A percentile compares a stretch with the other conserved stretches of the same genome.
phyloP scores from a whole-genome alignment of 192 early-diverging fungal genomes.

The Ambispora gerdemannii region DNA sequence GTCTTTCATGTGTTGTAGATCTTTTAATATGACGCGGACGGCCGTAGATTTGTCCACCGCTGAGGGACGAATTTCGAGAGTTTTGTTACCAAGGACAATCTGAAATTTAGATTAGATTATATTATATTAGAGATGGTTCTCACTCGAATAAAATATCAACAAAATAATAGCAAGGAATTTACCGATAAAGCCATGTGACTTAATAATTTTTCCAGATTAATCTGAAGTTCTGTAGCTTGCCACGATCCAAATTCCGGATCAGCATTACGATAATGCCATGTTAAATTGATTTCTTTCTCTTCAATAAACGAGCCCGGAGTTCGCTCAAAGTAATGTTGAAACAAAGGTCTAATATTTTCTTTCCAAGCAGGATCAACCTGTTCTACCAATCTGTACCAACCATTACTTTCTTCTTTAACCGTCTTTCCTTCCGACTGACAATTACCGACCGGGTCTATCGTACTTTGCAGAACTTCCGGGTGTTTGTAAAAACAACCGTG shows the following conservation, averaged over 20 bases:
- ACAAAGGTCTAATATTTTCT: slow-evolving; percentile 86
- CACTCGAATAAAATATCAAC: slow-evolving; percentile 18
- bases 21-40: slow-evolving; percentile 81
- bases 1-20: slow-evolving; percentile 45
- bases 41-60: slow-evolving; percentile 90
- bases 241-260: slow-evolving; percentile 93
- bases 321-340: slow-evolving; percentile 96
- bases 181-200: slow-evolving; percentile 88
- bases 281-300: slow-evolving; percentile 97
- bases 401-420: slow-evolving; percentile 57
- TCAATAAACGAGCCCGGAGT: slow-evolving; percentile 98
- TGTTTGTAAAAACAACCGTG: slow-evolving; percentile 99
- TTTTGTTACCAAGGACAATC: slow-evolving; percentile 96
- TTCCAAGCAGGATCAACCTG: slow-evolving; percentile 90
- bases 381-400: slow-evolving; percentile 88
- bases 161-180: slow-evolving; percentile 10
- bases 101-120: slow-evolving; percentile 30
- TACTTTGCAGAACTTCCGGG: slow-evolving; percentile 62
- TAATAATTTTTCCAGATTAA: slow-evolving; percentile 94
- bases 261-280: slow-evolving; percentile 97
- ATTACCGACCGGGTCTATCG: slow-evolving; percentile 49
- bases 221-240: slow-evolving; percentile 97
- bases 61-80: slow-evolving; percentile 91
- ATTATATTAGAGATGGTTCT: too few relatives aligned
- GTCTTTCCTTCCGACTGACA: slow-evolving; percentile 45